Percentiles rank a stretch among this genome's conserved stretches.
These are phyloP conservation scores for Maudiozyma serrabonitensis DNA, from an alignment of 805 yeast genomes.

Conservation along the genomic window DNA sequence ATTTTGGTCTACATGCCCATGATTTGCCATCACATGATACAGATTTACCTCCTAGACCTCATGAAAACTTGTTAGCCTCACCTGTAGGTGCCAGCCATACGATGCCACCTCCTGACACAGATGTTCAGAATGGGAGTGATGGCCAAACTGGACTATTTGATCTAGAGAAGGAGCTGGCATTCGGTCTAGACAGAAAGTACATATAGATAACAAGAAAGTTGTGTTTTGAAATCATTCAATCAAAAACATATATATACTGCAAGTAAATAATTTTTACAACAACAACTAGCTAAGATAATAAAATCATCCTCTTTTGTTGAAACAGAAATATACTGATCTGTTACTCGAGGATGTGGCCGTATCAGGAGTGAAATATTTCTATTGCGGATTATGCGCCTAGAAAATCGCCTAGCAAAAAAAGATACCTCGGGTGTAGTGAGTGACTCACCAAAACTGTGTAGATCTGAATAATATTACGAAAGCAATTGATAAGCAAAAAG, in stretches of 20 bases:
- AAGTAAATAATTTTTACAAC: no score
- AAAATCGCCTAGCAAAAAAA: no score
- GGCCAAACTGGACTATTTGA: conserved; percentile 31
- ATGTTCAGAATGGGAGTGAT: conserved; percentile 1
- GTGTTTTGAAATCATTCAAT: not conserved
- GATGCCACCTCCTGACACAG: not conserved
- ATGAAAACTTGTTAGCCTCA: conserved; percentile 35
- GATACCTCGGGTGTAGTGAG: no score
- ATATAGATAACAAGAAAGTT: conserved; percentile 3
- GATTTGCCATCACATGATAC: conserved; percentile 30
- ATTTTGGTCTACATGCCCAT: conserved; percentile 42
- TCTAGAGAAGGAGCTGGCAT: conserved; percentile 57
- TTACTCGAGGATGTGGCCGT: no score
- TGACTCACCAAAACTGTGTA: not conserved
- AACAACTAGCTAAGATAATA: no score
- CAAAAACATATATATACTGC: not conserved
- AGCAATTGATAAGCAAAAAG: not conserved
- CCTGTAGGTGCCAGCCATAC: conserved; percentile 11
- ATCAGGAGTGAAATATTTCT: no score
- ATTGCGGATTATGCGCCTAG: no score
- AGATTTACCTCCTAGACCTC: conserved; percentile 55
- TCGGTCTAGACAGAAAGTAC: conserved; percentile 50
- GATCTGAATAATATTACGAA: not conserved
- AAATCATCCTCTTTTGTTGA: not conserved
- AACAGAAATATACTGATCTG: no score